Evolutionary conservation across 1,139 yeast species (phyloP).

Genomic region (Geotrichum reessii): DNA sequence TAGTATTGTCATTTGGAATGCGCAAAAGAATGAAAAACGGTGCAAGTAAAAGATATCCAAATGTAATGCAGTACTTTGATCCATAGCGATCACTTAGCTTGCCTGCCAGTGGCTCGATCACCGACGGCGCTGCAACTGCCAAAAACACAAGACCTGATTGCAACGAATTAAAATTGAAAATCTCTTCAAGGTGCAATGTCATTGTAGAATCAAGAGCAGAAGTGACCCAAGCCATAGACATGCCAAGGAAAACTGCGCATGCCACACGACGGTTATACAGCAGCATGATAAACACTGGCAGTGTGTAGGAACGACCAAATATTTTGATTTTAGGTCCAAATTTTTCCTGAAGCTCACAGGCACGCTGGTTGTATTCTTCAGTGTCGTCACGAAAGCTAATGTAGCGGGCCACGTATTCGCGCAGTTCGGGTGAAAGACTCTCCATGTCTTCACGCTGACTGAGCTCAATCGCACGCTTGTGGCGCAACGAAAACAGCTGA

Average conservation of each 20-base stretch:
- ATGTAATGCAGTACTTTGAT: constrained; percentile 28
- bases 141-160: constrained; percentile 34
- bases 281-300: constrained; percentile 26
- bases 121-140: constrained; percentile 33
- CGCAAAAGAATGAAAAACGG: constrained; percentile 32
- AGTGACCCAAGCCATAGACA: constrained; percentile 33
- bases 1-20: constrained; percentile 28
- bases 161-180: constrained; percentile 33
- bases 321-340: constrained; percentile 8
- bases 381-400: neutral
- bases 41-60: constrained; percentile 27
- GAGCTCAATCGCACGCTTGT: constrained; percentile 15
- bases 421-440: constrained; percentile 1
- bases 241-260: constrained; percentile 28
- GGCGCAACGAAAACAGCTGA: constrained; percentile 8
- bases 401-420: constrained; percentile 7
- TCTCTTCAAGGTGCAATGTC: constrained; percentile 32
- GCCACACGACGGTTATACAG: constrained; percentile 26
- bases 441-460: neutral
- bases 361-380: neutral
- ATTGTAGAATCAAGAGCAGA: constrained; percentile 35
- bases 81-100: constrained; percentile 32
- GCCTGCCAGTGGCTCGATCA: constrained; percentile 35
- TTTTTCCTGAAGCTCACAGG: constrained; percentile 8
- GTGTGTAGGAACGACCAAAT: constrained; percentile 9